A percentile compares a stretch with the other conserved stretches of the same genome.
Conservation (phyloP, 2,329 filamentous ascomycete genomes). For the Dothideomycetidae sp. region DNA sequence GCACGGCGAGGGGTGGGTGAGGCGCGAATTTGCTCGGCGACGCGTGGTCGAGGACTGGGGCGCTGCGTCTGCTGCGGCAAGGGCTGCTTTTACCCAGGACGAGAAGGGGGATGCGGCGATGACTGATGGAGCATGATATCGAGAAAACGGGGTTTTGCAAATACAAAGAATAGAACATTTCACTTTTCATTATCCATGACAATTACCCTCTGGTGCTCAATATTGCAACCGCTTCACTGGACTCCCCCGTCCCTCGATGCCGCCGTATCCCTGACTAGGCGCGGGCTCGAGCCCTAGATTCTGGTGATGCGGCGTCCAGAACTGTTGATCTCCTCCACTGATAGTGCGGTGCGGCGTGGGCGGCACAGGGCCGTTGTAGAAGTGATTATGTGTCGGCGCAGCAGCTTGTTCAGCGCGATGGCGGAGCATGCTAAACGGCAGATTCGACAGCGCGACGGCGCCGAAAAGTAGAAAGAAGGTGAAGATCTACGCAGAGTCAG, state of each 20-base stretch:
- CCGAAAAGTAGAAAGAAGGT: slow-evolving; percentile 34
- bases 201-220: too few relatives aligned
- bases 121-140: neutral
- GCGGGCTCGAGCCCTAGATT: slow-evolving; percentile 19
- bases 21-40: slow-evolving; percentile 18
- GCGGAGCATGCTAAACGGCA: slow-evolving; percentile 43
- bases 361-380: slow-evolving; percentile 15
- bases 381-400: slow-evolving; percentile 13
- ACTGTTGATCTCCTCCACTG: slow-evolving; percentile 17
- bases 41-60: slow-evolving; percentile 4
- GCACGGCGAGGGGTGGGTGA: slow-evolving; percentile 42
- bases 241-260: slow-evolving; percentile 21
- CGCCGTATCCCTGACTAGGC: slow-evolving; percentile 18
- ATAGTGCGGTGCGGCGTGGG: slow-evolving; percentile 23
- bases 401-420: slow-evolving; percentile 22
- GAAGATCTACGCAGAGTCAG: slow-evolving; percentile 30
- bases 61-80: neutral
- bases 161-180: neutral
- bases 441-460: slow-evolving; percentile 43
- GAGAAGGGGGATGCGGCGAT: too few relatives aligned
- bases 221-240: slow-evolving; percentile 21
- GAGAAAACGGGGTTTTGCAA: neutral
- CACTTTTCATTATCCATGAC: slow-evolving; percentile 7
- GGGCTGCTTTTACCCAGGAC: slow-evolving; percentile 8
- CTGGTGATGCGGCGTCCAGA: slow-evolving; percentile 20